Base-by-base conservation (phyloP, 108 stramenopile genomes). In the Bacterosira constricta region DNA sequence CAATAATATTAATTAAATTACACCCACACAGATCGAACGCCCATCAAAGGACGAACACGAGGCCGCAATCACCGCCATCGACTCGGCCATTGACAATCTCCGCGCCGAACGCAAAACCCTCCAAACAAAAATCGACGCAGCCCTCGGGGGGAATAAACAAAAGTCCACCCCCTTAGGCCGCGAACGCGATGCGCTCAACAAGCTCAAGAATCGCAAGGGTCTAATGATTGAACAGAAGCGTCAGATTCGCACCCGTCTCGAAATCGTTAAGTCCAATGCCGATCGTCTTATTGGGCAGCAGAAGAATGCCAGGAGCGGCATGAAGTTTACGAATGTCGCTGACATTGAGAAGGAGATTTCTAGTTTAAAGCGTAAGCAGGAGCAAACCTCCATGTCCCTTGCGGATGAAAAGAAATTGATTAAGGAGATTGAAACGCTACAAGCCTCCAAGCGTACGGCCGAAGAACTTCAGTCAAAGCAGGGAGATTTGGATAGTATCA, bases 371-470 rank as follows among this genome's bases (percentile, higher is more conserved):
- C 61, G 72, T 39, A 80, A 37, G 39, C 97, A 98, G 81, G 93
- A 96, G 75, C 97, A 96, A 15, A 92, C 90, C 31, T 92, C 93
- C 72, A 98, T 98, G 98, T 82, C 83, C 55, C 77, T 97, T 27
- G 66, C 77, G 20, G 98, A 97, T 49, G 98, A 98, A 74, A 98
- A 98, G 90, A 90, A 85, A 69, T 77, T 98, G 45, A 89, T 98
- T 77, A 97, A 97, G 83, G 97, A 98, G 75, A 94, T 98, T 36
- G 93, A 94, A 42, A 63, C 82, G 34, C 68, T 91, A 34, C 77
- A 85, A 54, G 76, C 81, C 23, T 88, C 88, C 63, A 94, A 91
- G 77, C 82, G 87, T 13, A 71, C 82, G 26, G 80, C 93, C 55
- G 83, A 85, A 54, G 88, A 83, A 27, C 58, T 96, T 41, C 83